Conservation (phyloP, 2,329 filamentous ascomycete genomes). For the Diaporthe citrichinensis region DNA sequence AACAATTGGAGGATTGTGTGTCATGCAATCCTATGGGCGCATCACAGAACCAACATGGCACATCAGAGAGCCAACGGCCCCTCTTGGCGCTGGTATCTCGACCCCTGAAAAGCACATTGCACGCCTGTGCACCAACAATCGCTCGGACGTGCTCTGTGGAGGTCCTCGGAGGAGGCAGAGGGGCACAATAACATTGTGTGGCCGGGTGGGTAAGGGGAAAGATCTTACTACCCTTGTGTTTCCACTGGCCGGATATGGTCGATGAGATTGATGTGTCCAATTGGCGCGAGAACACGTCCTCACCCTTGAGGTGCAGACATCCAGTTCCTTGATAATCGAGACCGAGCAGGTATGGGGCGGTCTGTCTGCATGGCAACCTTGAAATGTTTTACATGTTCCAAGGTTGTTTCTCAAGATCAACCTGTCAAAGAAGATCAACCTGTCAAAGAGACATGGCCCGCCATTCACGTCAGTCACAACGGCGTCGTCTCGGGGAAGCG, state of each 20-base stretch:
- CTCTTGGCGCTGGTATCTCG: neutral
- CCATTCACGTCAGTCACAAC: slow-evolving; percentile 6
- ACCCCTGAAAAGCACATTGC: neutral
- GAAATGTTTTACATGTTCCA: neutral
- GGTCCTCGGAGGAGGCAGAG: neutral
- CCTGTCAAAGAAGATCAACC: neutral
- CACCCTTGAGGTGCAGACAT: neutral
- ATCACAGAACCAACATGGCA: neutral
- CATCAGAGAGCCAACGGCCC: neutral
- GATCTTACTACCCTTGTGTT: neutral
- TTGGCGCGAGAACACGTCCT: neutral
- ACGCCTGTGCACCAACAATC: neutral
- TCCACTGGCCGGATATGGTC: neutral
- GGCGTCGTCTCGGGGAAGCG: slow-evolving; percentile 16
- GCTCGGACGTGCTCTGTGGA: neutral
- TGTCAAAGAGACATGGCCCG: neutral
- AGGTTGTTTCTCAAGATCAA: neutral
- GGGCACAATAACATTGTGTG: neutral
- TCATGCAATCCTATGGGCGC: neutral
- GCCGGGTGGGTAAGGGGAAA: neutral
- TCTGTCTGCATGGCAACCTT: neutral
- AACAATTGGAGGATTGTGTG: too few species aligned
- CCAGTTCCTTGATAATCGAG: too few species aligned
- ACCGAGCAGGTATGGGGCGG: neutral
- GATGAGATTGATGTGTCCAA: neutral